phyloP scores from a whole-genome alignment of 495 filamentous ascomycete species.

The Aspergillus ellipticus region DNA sequence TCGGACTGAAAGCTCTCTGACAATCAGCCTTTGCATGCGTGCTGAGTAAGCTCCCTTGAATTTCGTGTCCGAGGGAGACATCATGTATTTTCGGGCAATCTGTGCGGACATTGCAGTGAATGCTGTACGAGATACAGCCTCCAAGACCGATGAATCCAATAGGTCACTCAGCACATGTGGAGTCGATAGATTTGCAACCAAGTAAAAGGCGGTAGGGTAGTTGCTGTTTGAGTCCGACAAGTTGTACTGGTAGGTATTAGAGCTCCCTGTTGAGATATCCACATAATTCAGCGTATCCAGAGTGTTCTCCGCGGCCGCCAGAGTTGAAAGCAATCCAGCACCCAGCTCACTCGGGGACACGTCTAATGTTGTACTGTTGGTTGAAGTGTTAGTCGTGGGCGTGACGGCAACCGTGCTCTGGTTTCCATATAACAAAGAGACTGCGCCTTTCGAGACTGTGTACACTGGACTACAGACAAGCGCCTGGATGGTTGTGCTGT shows the following conservation, averaged over 20 bases:
- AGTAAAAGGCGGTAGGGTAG: not conserved
- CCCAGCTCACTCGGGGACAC: not conserved
- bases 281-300: not conserved
- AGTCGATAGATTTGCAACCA: not conserved
- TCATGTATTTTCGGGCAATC: not conserved
- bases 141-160: not conserved
- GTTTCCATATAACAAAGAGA: not conserved
- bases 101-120: not conserved
- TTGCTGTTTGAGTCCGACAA: not conserved
- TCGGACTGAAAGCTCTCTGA: conserved; percentile 8
- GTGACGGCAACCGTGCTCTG: not conserved
- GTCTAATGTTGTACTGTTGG: not conserved
- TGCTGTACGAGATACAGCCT: not conserved
- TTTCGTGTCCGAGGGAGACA: not conserved
- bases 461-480: conserved; percentile 9
- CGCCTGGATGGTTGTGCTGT: not conserved
- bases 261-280: not conserved
- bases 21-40: not conserved
- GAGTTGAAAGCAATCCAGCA: not conserved
- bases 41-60: conserved; percentile 2
- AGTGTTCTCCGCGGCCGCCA: not conserved
- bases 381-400: not conserved
- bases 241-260: not conserved
- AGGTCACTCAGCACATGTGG: not conserved
- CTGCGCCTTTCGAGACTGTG: not conserved